Percentiles rank a stretch among this genome's conserved stretches.
Conservation (phyloP, 2,329 filamentous ascomycete species). For the Neocucurbitaria cava region DNA sequence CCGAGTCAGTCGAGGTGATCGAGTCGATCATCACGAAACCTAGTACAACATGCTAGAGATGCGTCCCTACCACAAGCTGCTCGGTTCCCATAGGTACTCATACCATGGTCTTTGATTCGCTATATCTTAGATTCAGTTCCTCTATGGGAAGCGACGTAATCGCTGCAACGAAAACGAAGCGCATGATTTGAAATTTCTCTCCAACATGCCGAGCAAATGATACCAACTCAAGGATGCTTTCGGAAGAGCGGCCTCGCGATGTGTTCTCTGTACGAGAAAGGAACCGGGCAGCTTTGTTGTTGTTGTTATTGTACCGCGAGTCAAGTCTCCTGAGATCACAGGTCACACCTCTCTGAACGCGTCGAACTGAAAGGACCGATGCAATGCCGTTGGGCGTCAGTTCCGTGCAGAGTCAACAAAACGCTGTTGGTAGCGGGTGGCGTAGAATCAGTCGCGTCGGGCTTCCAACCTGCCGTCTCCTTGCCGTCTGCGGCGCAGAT, state of each 20-base stretch:
- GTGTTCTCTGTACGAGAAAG: neutral
- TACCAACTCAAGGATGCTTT: neutral
- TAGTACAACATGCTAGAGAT: neutral
- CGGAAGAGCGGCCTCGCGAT: neutral
- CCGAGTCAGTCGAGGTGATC: conserved; percentile 6
- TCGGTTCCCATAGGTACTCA: neutral
- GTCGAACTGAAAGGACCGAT: neutral
- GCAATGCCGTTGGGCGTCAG: neutral
- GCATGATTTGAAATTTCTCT: neutral
- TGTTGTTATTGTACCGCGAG: neutral
- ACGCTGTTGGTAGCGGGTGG: neutral
- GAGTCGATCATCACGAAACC: conserved; percentile 4
- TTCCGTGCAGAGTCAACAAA: neutral
- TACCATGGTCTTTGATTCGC: conserved; percentile 10
- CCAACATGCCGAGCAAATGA: too few species aligned
- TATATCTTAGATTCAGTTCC: neutral
- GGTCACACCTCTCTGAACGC: neutral
- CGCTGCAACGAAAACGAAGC: conserved; percentile 7
- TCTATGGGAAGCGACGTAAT: conserved; percentile 1
- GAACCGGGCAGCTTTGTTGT: neutral
- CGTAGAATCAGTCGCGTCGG: conserved; percentile 4
- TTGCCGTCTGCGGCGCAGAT: neutral
- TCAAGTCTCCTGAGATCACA: neutral
- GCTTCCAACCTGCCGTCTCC: neutral
- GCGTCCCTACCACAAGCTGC: neutral